Evolutionary conservation across 2,329 filamentous ascomycete genomes (phyloP), one percentile per base, ranked within the genome.

Genomic region (Xylariaceae sp.): DNA sequence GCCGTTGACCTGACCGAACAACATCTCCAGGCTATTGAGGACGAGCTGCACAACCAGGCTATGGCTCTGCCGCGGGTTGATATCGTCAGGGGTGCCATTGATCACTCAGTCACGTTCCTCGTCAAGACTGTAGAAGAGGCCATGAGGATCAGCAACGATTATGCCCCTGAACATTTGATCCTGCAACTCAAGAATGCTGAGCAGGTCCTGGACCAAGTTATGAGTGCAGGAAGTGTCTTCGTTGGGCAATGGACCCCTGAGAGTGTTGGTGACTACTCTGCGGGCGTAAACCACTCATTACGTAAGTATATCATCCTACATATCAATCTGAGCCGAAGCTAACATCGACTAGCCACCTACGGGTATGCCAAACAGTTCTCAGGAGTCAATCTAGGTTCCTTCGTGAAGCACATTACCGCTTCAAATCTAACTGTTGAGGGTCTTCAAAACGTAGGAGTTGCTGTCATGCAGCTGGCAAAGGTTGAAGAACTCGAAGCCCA

Each of bases 361-460:
- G 95, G 95, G 41, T 99, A 96, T 69, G 95, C 95, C 47, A 96
- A 96, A 77, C 95, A 99, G 75, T 99, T 99, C 79, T 97, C 92
- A 5, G 95, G 95, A 50, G 95, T 99, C 70, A 99, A 96, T 74
- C 84, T 99, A 5, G 91, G 86, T 29, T 98, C 93, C 2, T 99
- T 97, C 76, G 84, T 96, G 73, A 99, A 99, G 79, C 92, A 98
- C 80, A 97, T 99, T 70, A 99, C 95, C 40, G 95, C 90, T 77
- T 91, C 92, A 0, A 90, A 96, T 73, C 81, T 99, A 59, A 96
- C 91, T 1, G 85, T 87, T 18, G 84, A 96, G 67, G 95, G 95
- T 20, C 79, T 99, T 60, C 83, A 83, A 66, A 95, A 96, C 67
- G 89, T 99, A 2, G 91, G 93, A 32, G 79, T 81, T 50, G 92